Conservation (phyloP, 495 filamentous ascomycete genomes). For the Penicillium roqueforti region DNA sequence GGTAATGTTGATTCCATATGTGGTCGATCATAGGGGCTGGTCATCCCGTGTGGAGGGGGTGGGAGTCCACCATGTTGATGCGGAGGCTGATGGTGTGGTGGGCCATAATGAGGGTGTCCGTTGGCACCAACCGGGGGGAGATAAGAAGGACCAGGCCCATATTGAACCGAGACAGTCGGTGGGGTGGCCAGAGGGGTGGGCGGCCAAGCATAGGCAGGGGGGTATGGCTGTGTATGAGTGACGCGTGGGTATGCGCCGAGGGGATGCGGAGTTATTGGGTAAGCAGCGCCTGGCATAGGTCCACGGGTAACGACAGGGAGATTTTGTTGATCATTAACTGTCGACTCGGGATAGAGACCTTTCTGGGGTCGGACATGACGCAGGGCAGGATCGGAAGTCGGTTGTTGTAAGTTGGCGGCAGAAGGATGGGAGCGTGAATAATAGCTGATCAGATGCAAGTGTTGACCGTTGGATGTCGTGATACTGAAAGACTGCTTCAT, state of each 20-base stretch:
- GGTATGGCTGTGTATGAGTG: conserved; percentile 44
- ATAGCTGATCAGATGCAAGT: conserved; percentile 95
- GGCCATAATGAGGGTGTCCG: conserved; percentile 30
- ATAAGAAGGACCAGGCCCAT: conserved; percentile 26
- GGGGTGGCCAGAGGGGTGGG: conserved; percentile 55
- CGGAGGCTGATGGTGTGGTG: conserved; percentile 22
- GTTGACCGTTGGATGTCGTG: conserved; percentile 82
- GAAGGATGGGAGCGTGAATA: conserved; percentile 73
- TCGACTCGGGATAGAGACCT: conserved; percentile 95
- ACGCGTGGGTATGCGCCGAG: conserved; percentile 49
- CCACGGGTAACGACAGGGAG: conserved; percentile 61
- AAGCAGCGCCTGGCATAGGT: conserved; percentile 56
- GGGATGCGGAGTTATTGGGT: conserved; percentile 48
- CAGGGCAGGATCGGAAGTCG: conserved; percentile 73
- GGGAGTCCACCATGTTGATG: conserved; percentile 25
- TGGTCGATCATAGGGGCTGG: conserved; percentile 35
- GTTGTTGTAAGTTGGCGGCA: conserved; percentile 65
- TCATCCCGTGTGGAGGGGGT: conserved; percentile 24
- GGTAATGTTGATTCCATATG: conserved; percentile 28
- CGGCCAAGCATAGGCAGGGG: conserved; percentile 57
- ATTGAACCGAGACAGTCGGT: conserved; percentile 36
- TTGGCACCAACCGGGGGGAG: conserved; percentile 34
- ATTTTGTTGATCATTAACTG: conserved; percentile 76
- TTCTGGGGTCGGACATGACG: conserved; percentile 80
- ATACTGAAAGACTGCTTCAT: conserved; percentile 99